Evolutionary conservation across 148 eudicot genomes (phyloP).

Genomic region (Amaranthus hypochondriacus): DNA sequence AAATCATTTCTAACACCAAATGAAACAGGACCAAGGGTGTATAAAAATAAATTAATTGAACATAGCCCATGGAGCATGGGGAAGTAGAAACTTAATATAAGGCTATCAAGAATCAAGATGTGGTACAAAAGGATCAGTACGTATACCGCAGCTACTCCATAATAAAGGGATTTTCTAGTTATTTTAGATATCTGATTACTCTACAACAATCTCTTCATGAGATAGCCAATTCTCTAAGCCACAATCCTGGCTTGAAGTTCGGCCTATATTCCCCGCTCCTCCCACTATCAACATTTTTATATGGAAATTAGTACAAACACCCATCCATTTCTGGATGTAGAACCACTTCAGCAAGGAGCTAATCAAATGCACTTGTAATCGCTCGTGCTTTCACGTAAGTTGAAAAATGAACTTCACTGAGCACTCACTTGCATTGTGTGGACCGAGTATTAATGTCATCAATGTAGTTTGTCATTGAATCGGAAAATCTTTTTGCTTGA

Average conservation of each 20-base stretch:
- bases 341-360: constrained; percentile 9
- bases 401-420: neutral
- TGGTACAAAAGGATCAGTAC: constrained; percentile 16
- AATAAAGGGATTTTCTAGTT: constrained; percentile 16
- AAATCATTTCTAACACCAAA: no score
- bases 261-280: constrained; percentile 4
- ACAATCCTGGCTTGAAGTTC: constrained; percentile 31
- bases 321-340: neutral
- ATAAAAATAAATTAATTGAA: neutral
- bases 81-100: neutral
- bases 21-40: neutral
- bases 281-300: constrained; percentile 14
- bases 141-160: constrained; percentile 12
- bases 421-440: constrained; percentile 60
- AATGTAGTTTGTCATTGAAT: constrained; percentile 43
- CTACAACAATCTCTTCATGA: constrained; percentile 13
- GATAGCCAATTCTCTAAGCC: constrained; percentile 10
- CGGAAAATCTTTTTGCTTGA: constrained; percentile 50
- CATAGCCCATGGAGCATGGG: neutral
- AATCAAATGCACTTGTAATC: neutral
- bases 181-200: constrained; percentile 22
- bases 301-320: constrained; percentile 4
- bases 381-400: neutral
- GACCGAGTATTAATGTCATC: constrained; percentile 54
- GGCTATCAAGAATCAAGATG: neutral